phyloP scores from a whole-genome alignment of 2,329 filamentous ascomycete species.

The Thielaviopsis populi region DNA sequence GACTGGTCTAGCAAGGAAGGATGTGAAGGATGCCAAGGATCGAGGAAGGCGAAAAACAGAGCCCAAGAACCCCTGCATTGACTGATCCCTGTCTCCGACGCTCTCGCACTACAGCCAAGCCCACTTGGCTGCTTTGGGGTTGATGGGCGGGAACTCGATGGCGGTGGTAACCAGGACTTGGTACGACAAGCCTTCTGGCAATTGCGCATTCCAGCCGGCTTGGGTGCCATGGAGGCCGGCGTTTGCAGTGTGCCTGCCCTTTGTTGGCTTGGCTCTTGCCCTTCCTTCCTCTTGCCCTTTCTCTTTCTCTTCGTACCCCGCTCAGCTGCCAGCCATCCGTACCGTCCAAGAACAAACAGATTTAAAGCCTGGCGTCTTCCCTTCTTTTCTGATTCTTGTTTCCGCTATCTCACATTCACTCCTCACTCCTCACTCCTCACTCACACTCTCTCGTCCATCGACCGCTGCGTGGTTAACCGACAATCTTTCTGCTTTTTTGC shows the following conservation, averaged over 20 bases:
- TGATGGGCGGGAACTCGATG: not conserved
- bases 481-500: slow-evolving; percentile 16
- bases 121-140: not conserved
- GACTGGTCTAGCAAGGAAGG: too few species aligned
- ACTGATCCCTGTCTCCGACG: not conserved
- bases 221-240: not conserved
- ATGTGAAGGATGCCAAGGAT: not conserved
- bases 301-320: not conserved
- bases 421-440: not conserved
- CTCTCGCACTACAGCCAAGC: not conserved
- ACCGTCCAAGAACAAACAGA: not conserved
- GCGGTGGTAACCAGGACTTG: not conserved
- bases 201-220: not conserved
- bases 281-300: not conserved
- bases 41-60: not conserved
- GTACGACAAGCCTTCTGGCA: not conserved
- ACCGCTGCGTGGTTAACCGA: slow-evolving; percentile 17
- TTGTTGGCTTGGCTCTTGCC: not conserved
- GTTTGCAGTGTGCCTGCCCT: not conserved
- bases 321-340: not conserved
- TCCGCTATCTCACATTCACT: not conserved
- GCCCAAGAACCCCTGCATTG: not conserved
- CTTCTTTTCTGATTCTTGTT: not conserved
- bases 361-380: slow-evolving; percentile 3
- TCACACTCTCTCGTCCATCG: not conserved